Percentiles rank a stretch among this genome's conserved stretches.
These are phyloP conservation scores for Tetraselmis chui DNA, from an alignment of 139 green algal genomes.

Conservation along the genomic window DNA sequence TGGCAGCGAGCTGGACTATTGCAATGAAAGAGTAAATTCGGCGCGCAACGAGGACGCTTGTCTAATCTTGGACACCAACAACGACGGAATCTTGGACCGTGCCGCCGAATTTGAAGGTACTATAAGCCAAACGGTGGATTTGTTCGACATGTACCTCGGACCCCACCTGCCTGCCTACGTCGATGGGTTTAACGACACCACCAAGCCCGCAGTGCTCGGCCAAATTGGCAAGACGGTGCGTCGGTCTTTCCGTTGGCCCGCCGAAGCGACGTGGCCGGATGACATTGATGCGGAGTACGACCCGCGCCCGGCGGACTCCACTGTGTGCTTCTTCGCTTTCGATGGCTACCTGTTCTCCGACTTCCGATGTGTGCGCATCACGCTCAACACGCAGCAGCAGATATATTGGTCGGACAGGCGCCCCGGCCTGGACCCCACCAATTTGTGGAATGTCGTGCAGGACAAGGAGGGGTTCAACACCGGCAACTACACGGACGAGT, in stretches of 20 bases:
- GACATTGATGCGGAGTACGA: not conserved
- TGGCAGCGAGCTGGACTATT: constrained; percentile 2
- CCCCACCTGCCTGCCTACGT: not conserved
- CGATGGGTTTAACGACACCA: not conserved
- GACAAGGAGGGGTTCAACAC: not conserved
- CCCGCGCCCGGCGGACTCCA: not conserved
- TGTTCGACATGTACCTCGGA: not conserved
- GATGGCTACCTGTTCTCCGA: constrained; percentile 5
- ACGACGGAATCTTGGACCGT: not conserved
- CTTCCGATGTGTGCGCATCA: constrained; percentile 11
- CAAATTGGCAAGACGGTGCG: constrained; percentile 2
- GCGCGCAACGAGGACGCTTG: not conserved
- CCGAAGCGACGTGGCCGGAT: not conserved
- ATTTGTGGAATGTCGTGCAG: not conserved
- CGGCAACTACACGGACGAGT: not conserved
- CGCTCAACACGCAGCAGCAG: constrained; percentile 2
- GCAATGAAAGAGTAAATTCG: not conserved
- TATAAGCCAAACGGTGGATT: not conserved
- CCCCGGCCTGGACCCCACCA: constrained; percentile 1
- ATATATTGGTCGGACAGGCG: constrained; percentile 8
- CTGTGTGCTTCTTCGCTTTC: constrained; percentile 11
- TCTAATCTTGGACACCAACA: not conserved
- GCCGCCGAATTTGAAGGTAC: not conserved
- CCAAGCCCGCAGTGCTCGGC: not conserved
- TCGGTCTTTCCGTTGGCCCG: constrained; percentile 10